A percentile compares a stretch with the other conserved stretches of the same genome.
Evolutionary conservation across 805 yeast species (phyloP).

Genomic region (Saturnispora sanitii): DNA sequence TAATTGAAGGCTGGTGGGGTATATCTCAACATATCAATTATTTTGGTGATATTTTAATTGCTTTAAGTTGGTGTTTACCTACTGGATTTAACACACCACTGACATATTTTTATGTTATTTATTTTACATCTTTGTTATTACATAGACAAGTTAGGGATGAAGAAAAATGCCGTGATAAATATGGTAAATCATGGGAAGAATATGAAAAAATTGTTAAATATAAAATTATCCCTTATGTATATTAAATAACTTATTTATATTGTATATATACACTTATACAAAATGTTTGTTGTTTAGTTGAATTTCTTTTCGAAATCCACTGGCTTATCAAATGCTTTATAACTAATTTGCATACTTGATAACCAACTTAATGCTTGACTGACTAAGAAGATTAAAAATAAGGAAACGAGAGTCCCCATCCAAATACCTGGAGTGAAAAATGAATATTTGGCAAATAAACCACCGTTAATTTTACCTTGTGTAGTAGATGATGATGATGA

Average conservation of each 20-base stretch:
- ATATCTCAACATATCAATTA: slow-evolving; percentile 87
- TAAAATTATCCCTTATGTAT: slow-evolving; percentile 81
- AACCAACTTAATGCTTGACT: slow-evolving; percentile 64
- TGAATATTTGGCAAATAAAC: slow-evolving; percentile 53
- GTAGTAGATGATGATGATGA: not conserved
- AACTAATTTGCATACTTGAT: slow-evolving; percentile 60
- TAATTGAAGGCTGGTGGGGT: slow-evolving; percentile 96
- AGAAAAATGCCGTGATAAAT: slow-evolving; percentile 77
- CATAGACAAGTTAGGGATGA: slow-evolving; percentile 93
- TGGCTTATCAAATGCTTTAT: slow-evolving; percentile 72
- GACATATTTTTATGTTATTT: slow-evolving; percentile 79
- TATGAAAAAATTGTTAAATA: slow-evolving; percentile 78
- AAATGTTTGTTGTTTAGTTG: slow-evolving; percentile 16
- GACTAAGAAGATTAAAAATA: slow-evolving; percentile 48
- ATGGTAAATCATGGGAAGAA: slow-evolving; percentile 77
- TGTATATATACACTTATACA: not conserved
- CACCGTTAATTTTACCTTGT: slow-evolving; percentile 20
- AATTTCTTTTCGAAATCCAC: slow-evolving; percentile 41
- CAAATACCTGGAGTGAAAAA: slow-evolving; percentile 76
- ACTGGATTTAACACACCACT: slow-evolving; percentile 75
- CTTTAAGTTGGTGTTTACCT: slow-evolving; percentile 86
- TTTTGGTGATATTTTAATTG: slow-evolving; percentile 90
- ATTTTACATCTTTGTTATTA: slow-evolving; percentile 70
- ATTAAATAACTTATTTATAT: too few relatives aligned
- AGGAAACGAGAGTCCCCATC: slow-evolving; percentile 60